These are phyloP conservation scores for Paradendryphiella salina DNA, from an alignment of 2,329 filamentous ascomycete genomes.

Conservation along the genomic window DNA sequence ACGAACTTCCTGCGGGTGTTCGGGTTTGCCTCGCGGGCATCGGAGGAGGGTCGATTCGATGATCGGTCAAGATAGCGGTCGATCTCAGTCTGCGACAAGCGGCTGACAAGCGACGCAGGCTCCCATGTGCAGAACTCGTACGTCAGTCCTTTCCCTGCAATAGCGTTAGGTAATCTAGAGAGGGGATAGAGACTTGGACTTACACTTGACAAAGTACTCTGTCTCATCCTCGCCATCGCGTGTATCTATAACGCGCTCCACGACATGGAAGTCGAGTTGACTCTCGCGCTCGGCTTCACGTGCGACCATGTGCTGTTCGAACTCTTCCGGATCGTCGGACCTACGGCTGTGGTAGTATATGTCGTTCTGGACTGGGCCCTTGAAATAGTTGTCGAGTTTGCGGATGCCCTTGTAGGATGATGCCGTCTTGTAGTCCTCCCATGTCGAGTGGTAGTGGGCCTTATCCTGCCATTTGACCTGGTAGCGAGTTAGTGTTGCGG, in stretches of 20 bases:
- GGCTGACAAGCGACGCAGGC: conserved; percentile 70
- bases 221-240: conserved; percentile 76
- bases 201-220: conserved; percentile 94
- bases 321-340: conserved; percentile 75
- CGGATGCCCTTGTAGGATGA: conserved; percentile 79
- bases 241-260: conserved; percentile 87
- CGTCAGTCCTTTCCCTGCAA: conserved; percentile 73
- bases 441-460: conserved; percentile 93
- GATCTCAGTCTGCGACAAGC: conserved; percentile 83
- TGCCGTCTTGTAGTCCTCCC: conserved; percentile 79
- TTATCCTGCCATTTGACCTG: conserved; percentile 96
- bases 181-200: conserved; percentile 20
- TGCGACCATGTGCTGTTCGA: conserved; percentile 93
- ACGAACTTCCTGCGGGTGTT: conserved; percentile 62
- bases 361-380: conserved; percentile 78
- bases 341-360: conserved; percentile 62
- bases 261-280: conserved; percentile 84
- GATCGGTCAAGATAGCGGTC: conserved; percentile 87
- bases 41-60: conserved; percentile 77
- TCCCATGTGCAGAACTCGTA: conserved; percentile 99
- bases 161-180: conserved; percentile 27
- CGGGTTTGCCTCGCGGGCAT: conserved; percentile 74
- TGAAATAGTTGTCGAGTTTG: conserved; percentile 93
- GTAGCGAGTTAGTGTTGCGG: conserved; percentile 15
- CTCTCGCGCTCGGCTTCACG: conserved; percentile 88